These are phyloP conservation scores for Dysphania ambrosioides DNA, from an alignment of 148 eudicot species.

Conservation along the genomic window DNA sequence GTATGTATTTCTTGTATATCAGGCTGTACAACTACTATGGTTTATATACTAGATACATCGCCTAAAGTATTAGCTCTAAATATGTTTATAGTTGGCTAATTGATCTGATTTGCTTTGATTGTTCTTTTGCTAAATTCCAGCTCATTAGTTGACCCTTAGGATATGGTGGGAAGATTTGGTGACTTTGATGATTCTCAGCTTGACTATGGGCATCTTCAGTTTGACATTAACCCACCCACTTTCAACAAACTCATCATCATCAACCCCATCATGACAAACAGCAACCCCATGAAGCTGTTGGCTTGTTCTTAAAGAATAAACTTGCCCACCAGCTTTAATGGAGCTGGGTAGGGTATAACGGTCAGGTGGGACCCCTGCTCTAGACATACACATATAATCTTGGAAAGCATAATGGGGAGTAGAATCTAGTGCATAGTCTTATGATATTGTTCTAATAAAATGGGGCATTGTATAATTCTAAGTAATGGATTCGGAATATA, in stretches of 20 bases:
- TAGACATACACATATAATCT: conserved; percentile 44
- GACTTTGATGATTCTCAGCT: too few relatives aligned
- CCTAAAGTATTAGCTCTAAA: too few relatives aligned
- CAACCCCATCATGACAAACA: conserved; percentile 48
- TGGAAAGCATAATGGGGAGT: conserved; percentile 42
- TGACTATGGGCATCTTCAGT: too few relatives aligned
- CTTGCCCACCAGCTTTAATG: conserved; percentile 52
- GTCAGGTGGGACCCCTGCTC: conserved; percentile 46
- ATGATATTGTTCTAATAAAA: conserved; percentile 57
- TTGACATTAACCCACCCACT: conserved; percentile 67
- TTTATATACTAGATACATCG: too few relatives aligned
- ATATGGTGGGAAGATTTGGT: too few relatives aligned
- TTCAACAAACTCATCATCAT: conserved; percentile 50
- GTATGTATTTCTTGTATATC: too few relatives aligned
- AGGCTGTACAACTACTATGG: too few relatives aligned
- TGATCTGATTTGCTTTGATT: too few relatives aligned
- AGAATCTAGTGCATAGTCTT: conserved; percentile 50
- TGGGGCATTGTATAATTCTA: conserved; percentile 32
- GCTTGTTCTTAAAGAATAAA: conserved; percentile 29
- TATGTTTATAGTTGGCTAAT: too few relatives aligned
- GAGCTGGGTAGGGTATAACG: conserved; percentile 60
- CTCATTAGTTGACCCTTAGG: too few relatives aligned
- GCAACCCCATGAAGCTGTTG: conserved; percentile 52
- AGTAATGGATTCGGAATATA: conserved; percentile 50
- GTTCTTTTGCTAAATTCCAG: too few relatives aligned